phyloP scores from a whole-genome alignment of 1,284 basidiomycete species.

The Austroboletus niveus region DNA sequence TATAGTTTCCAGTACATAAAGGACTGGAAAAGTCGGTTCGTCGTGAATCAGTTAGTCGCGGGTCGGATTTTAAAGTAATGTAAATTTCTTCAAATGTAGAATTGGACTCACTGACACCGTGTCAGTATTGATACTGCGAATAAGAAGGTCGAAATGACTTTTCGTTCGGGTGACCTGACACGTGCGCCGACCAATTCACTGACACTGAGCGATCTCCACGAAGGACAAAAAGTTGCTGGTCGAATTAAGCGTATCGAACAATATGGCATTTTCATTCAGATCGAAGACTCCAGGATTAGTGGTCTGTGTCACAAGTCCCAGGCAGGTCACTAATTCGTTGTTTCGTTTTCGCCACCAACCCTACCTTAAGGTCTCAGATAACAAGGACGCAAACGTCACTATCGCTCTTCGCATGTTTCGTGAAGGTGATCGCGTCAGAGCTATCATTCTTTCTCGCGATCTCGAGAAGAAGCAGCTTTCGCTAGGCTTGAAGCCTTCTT shows the following conservation, averaged over 20 bases:
- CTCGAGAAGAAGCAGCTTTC: slow-evolving; percentile 76
- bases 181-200: slow-evolving; percentile 42
- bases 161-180: slow-evolving; percentile 61
- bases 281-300: slow-evolving; percentile 78
- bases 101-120: slow-evolving; percentile 12
- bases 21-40: slow-evolving; percentile 89
- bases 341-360: slow-evolving; percentile 1
- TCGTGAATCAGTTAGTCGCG: slow-evolving; percentile 80
- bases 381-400: slow-evolving; percentile 73
- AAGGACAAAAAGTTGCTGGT: slow-evolving; percentile 77
- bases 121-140: slow-evolving; percentile 62
- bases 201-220: slow-evolving; percentile 57
- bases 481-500: slow-evolving; percentile 88
- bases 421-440: slow-evolving; percentile 85
- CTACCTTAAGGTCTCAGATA: slow-evolving; percentile 73
- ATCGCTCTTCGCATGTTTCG: slow-evolving; percentile 82
- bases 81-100: slow-evolving; percentile 8
- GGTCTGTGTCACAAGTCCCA: slow-evolving; percentile 96
- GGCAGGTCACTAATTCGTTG: slow-evolving; percentile 40
- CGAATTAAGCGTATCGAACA: slow-evolving; percentile 77
- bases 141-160: slow-evolving; percentile 86
- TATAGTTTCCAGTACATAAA: slow-evolving; percentile 72
- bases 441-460: slow-evolving; percentile 74
- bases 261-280: slow-evolving; percentile 91
- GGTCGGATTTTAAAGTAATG: slow-evolving; percentile 78